These are phyloP conservation scores for Nothopassalora personata DNA, from an alignment of 2,329 filamentous ascomycete species.

Conservation along the genomic window DNA sequence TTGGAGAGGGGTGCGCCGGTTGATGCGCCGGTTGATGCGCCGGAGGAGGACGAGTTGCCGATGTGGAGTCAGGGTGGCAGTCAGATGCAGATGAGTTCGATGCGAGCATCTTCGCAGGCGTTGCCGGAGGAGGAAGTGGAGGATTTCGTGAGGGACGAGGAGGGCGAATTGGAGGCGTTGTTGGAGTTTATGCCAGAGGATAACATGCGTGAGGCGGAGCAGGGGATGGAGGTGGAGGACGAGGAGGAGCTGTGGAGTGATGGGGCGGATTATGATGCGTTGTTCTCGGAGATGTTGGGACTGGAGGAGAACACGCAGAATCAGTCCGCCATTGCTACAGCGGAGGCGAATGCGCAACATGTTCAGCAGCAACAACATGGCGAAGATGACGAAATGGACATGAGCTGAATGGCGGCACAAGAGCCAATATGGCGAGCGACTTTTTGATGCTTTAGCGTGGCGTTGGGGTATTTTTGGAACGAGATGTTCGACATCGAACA, in stretches of 20 bases:
- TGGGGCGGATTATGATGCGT: conserved; percentile 56
- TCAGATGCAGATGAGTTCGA: conserved; percentile 1
- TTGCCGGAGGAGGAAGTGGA: conserved; percentile 33
- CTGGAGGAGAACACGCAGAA: conserved; percentile 33
- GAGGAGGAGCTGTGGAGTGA: conserved; percentile 45
- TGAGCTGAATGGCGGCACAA: conserved; percentile 15
- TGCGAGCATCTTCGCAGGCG: neutral
- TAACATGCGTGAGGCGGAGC: conserved; percentile 4
- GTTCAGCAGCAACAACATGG: conserved; percentile 16
- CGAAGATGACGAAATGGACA: conserved; percentile 35
- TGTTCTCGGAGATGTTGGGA: conserved; percentile 62
- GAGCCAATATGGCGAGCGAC: neutral
- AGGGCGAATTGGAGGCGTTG: conserved; percentile 43
- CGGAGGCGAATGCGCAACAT: neutral
- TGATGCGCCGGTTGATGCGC: conserved; percentile 15
- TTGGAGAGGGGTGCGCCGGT: conserved; percentile 38
- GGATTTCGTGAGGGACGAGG: conserved; percentile 39
- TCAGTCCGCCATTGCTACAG: neutral
- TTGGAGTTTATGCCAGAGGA: conserved; percentile 39
- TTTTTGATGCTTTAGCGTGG: conserved; percentile 23
- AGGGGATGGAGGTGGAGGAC: conserved; percentile 10
- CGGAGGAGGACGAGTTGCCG: conserved; percentile 17
- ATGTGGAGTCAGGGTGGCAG: neutral
- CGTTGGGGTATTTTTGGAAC: conserved; percentile 15
- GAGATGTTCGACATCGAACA: conserved; percentile 5